Percentiles rank a stretch among this genome's conserved stretches.
Evolutionary conservation across 2,329 filamentous ascomycete genomes (phyloP).

Genomic region (Verticillium albo-atrum): DNA sequence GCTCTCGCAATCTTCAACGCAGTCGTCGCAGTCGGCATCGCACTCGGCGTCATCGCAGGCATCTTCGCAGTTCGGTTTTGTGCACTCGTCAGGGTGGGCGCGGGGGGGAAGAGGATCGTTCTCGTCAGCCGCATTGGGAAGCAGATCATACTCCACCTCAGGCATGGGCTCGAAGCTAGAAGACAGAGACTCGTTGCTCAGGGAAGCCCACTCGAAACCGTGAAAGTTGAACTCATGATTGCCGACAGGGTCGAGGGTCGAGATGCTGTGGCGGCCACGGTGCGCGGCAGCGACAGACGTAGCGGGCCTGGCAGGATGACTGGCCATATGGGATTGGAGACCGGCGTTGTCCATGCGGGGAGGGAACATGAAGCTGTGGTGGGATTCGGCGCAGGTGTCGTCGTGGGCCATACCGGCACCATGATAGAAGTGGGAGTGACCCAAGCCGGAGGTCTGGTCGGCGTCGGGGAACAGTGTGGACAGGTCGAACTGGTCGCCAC

Average conservation of each 20-base stretch:
- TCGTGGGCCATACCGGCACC: slow-evolving; percentile 15
- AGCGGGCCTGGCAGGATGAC: slow-evolving; percentile 11
- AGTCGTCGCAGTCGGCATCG: slow-evolving; percentile 16
- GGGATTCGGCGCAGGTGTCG: slow-evolving; percentile 25
- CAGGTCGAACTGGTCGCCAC: not conserved
- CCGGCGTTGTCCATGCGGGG: slow-evolving; percentile 2
- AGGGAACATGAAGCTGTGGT: slow-evolving; percentile 6
- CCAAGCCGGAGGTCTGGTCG: not conserved
- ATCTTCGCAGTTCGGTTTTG: not conserved
- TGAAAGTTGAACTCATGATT: not conserved
- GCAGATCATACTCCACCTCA: not conserved
- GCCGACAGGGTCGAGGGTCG: not conserved
- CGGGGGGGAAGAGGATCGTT: not conserved
- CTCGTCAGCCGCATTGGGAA: not conserved
- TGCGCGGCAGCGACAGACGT: slow-evolving; percentile 2
- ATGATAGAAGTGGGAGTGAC: not conserved
- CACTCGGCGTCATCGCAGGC: not conserved
- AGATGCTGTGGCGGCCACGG: slow-evolving; percentile 6
- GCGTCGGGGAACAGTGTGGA: not conserved
- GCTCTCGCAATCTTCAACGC: slow-evolving; percentile 24
- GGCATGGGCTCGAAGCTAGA: not conserved
- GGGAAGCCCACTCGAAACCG: not conserved
- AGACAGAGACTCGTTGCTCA: not conserved
- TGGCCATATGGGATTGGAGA: slow-evolving; percentile 4
- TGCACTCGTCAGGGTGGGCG: not conserved